Percentiles rank a stretch among this genome's conserved stretches.
These are phyloP conservation scores for Incumbomyces delicatus DNA, from an alignment of 2,329 filamentous ascomycete genomes.

Conservation along the genomic window DNA sequence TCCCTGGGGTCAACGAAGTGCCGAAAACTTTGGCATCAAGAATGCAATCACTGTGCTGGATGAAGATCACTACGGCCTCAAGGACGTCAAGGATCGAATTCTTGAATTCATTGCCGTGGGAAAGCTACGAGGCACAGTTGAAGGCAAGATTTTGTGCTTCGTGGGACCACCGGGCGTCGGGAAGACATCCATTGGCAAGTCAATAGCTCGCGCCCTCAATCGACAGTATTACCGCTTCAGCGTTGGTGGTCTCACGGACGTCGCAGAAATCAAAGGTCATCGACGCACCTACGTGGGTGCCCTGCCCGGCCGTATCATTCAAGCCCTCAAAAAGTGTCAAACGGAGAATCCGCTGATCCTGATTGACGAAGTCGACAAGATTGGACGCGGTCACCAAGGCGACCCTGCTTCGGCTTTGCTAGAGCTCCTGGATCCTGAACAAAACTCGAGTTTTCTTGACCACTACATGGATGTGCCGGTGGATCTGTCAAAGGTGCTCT, in stretches of 20 bases:
- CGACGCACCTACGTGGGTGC: slow-evolving; percentile 93
- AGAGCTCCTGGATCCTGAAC: slow-evolving; percentile 89
- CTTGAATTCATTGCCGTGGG: slow-evolving; percentile 97
- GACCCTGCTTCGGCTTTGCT: slow-evolving; percentile 91
- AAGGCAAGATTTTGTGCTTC: slow-evolving; percentile 96
- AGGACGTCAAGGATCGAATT: slow-evolving; percentile 97
- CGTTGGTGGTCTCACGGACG: slow-evolving; percentile 90
- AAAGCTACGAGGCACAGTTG: slow-evolving; percentile 90
- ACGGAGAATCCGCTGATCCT: slow-evolving; percentile 95
- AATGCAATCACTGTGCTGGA: slow-evolving; percentile 85
- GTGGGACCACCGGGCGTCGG: slow-evolving; percentile 95
- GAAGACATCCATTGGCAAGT: slow-evolving; percentile 98
- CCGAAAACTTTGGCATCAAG: slow-evolving; percentile 92
- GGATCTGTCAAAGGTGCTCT: slow-evolving; percentile 92
- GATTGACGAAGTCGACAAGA: slow-evolving; percentile 97
- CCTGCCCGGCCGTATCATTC: slow-evolving; percentile 89
- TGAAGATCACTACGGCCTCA: slow-evolving; percentile 91
- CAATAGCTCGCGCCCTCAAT: slow-evolving; percentile 87
- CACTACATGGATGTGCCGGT: slow-evolving; percentile 99
- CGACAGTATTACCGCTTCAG: slow-evolving; percentile 97
- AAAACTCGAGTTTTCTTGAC: slow-evolving; percentile 93
- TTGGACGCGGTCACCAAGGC: slow-evolving; percentile 89
- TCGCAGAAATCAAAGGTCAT: slow-evolving; percentile 98
- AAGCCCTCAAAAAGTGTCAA: slow-evolving; percentile 97
- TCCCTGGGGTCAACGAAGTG: slow-evolving; percentile 89